These are phyloP conservation scores for Saccharum hybrid DNA, from an alignment of 202 grass and related monocot species.

Conservation along the genomic window DNA sequence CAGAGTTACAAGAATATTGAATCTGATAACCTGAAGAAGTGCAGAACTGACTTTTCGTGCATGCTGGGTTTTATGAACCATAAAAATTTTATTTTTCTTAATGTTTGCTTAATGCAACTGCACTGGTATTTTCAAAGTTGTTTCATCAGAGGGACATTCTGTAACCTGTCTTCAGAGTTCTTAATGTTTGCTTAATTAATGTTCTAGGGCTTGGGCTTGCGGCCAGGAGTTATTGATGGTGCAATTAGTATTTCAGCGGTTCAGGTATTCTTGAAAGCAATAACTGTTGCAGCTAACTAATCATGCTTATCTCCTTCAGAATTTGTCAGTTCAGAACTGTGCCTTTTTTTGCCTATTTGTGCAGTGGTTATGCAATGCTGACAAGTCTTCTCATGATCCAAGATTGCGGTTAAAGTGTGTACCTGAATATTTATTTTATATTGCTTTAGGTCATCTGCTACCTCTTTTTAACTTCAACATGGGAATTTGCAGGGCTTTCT, in stretches of 20 bases:
- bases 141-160: neutral
- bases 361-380: constrained; percentile 95
- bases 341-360: constrained; percentile 27
- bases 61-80: neutral
- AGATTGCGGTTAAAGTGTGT: constrained; percentile 85
- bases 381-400: constrained; percentile 89
- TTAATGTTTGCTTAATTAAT: constrained; percentile 5
- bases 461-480: constrained; percentile 17
- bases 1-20: neutral
- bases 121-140: neutral
- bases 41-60: neutral
- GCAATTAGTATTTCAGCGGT: constrained; percentile 96
- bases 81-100: neutral
- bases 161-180: neutral
- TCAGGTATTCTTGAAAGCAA: constrained; percentile 58
- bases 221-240: constrained; percentile 92
- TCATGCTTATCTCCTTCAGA: constrained; percentile 13
- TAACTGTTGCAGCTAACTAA: neutral
- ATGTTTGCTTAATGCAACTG: neutral
- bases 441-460: constrained; percentile 34
- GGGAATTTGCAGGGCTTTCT: constrained; percentile 84
- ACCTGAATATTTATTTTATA: constrained; percentile 11
- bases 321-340: constrained; percentile 12
- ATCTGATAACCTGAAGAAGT: neutral
- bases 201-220: constrained; percentile 82